phyloP scores from a whole-genome alignment of 768 basidiomycete species.

The Mrakia blollopis region DNA sequence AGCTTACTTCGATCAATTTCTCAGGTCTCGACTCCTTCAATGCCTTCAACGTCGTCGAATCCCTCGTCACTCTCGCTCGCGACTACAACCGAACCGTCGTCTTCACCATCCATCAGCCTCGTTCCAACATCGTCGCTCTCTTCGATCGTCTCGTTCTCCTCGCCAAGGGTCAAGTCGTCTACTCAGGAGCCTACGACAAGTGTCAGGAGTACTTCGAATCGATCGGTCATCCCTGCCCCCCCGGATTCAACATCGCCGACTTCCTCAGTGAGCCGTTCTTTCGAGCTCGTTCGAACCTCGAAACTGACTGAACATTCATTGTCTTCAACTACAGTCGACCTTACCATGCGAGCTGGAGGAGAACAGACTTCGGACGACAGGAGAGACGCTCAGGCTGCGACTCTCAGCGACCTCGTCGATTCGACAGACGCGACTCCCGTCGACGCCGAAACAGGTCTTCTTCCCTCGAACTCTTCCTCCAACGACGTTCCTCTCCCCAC shows the following conservation, averaged over 20 bases:
- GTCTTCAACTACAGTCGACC: conserved; percentile 55
- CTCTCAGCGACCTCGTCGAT: conserved; percentile 42
- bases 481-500: not conserved
- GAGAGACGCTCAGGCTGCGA: conserved; percentile 46
- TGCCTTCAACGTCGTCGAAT: conserved; percentile 88
- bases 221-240: conserved; percentile 78
- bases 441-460: conserved; percentile 25
- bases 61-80: conserved; percentile 73
- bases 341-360: conserved; percentile 56
- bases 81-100: conserved; percentile 91
- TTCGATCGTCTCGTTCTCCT: conserved; percentile 89
- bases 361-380: conserved; percentile 41
- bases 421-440: not conserved
- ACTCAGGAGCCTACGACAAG: conserved; percentile 68
- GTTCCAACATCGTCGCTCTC: conserved; percentile 92
- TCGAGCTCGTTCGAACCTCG: not conserved
- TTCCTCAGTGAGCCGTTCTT: conserved; percentile 62
- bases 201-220: conserved; percentile 75
- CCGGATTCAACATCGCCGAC: conserved; percentile 95
- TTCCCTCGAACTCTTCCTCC: not conserved
- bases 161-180: conserved; percentile 75
- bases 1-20: conserved; percentile 9
- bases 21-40: conserved; percentile 90
- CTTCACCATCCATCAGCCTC: conserved; percentile 97
- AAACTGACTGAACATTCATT: not conserved